These are phyloP conservation scores for Populus pruinosa DNA, from an alignment of 345 rosid genomes.

Conservation along the genomic window DNA sequence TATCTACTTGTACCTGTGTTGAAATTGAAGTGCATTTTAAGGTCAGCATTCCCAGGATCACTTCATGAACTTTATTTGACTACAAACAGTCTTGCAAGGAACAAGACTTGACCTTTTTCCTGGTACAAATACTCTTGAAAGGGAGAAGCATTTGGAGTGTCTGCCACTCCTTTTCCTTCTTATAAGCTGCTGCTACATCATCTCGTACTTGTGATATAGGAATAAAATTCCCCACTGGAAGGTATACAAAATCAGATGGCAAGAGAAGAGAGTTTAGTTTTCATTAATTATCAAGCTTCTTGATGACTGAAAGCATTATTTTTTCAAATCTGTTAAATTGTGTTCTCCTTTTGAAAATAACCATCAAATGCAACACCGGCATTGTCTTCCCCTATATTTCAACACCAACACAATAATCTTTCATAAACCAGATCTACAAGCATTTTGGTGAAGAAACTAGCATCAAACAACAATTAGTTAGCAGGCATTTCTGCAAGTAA, in stretches of 20 bases:
- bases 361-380: neutral
- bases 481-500: neutral
- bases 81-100: neutral
- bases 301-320: neutral
- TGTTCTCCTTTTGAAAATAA: neutral
- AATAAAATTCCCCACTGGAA: conserved; percentile 66
- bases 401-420: neutral
- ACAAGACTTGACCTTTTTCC: conserved; percentile 45
- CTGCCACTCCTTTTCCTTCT: conserved; percentile 66
- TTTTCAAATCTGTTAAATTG: neutral
- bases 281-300: neutral
- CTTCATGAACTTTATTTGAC: neutral
- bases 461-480: neutral
- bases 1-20: conserved; percentile 57
- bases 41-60: neutral
- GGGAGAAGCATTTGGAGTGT: conserved; percentile 55
- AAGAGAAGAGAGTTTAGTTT: neutral
- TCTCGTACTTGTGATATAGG: conserved; percentile 73
- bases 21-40: conserved; percentile 12
- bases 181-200: conserved; percentile 71
- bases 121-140: conserved; percentile 57
- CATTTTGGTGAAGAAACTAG: neutral
- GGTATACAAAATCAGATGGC: conserved; percentile 7
- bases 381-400: neutral
- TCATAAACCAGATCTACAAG: neutral